Conservation (phyloP, 192 early-diverging fungal species). For the Kappamyces sp. region DNA sequence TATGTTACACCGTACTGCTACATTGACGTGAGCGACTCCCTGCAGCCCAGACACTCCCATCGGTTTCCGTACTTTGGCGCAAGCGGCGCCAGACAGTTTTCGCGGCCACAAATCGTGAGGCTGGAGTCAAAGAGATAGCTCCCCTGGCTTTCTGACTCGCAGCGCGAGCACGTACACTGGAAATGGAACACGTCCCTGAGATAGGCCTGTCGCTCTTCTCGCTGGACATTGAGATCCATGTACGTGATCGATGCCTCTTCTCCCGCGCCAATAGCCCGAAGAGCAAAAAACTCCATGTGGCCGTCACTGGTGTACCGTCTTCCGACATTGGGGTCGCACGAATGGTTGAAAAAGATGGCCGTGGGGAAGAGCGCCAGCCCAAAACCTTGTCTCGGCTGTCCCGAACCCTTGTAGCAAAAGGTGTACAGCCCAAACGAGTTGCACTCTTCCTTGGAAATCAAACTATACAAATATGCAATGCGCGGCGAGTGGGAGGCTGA, state of each 20-base stretch:
- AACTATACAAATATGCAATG: slow-evolving; percentile 12
- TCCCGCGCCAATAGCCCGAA: slow-evolving; percentile 20
- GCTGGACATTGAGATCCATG: slow-evolving; percentile 11
- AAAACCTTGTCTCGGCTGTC: slow-evolving; percentile 30
- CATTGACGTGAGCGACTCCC: too few relatives aligned
- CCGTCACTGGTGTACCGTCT: slow-evolving; percentile 18
- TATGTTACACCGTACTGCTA: too few relatives aligned
- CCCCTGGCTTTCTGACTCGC: slow-evolving; percentile 19
- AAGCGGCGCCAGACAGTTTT: too few relatives aligned
- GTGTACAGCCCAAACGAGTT: slow-evolving; percentile 49
- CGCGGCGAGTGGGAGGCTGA: background rate
- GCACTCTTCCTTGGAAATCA: slow-evolving; percentile 49
- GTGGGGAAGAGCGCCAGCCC: slow-evolving; percentile 31
- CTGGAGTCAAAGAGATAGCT: background rate
- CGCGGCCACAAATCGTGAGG: too few relatives aligned
- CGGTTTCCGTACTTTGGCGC: too few relatives aligned
- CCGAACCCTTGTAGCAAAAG: slow-evolving; percentile 18
- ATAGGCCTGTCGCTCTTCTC: slow-evolving; percentile 12
- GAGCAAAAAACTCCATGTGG: slow-evolving; percentile 37
- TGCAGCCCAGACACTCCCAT: too few relatives aligned
- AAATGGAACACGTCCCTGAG: slow-evolving; percentile 36
- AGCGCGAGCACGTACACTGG: slow-evolving; percentile 37
- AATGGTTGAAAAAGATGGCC: slow-evolving; percentile 49
- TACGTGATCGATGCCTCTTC: slow-evolving; percentile 38
- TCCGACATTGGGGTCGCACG: slow-evolving; percentile 40